phyloP scores from a whole-genome alignment of 768 basidiomycete species.

The Amanita subjunquillea region DNA sequence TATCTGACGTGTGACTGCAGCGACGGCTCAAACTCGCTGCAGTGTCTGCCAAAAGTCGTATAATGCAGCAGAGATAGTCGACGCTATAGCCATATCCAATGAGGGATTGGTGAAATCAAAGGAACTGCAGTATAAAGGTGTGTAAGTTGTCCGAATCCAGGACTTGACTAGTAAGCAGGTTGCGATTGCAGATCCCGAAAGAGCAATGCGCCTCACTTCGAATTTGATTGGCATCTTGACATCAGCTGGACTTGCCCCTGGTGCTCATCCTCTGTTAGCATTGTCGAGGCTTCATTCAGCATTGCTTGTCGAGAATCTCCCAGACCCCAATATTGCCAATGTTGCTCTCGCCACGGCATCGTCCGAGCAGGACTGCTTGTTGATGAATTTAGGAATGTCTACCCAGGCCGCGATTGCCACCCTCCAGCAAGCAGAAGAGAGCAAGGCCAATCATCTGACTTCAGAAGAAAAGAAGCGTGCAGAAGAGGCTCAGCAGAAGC shows the following conservation, averaged over 20 bases:
- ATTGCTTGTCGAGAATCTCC: constrained; percentile 48
- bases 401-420: background rate
- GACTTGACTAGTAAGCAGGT: background rate
- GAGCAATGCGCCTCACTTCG: constrained; percentile 48
- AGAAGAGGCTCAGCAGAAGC: constrained; percentile 31
- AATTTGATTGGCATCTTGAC: constrained; percentile 57
- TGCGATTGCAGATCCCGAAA: constrained; percentile 36
- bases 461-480: background rate
- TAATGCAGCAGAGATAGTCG: constrained; percentile 39
- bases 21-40: constrained; percentile 39
- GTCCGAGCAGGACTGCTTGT: background rate
- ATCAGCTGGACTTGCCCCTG: constrained; percentile 48
- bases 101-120: constrained; percentile 71
- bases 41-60: constrained; percentile 37
- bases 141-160: background rate
- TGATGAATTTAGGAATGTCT: background rate
- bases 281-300: constrained; percentile 63
- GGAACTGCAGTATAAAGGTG: constrained; percentile 49
- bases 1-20: constrained; percentile 20
- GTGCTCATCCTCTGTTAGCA: constrained; percentile 70
- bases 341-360: background rate
- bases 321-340: constrained; percentile 7
- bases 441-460: background rate
- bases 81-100: constrained; percentile 58
- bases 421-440: background rate